Evolutionary conservation across 129 eudicot genomes (phyloP), one percentile per base, ranked within the genome.

Genomic region (Lonicera japonica): DNA sequence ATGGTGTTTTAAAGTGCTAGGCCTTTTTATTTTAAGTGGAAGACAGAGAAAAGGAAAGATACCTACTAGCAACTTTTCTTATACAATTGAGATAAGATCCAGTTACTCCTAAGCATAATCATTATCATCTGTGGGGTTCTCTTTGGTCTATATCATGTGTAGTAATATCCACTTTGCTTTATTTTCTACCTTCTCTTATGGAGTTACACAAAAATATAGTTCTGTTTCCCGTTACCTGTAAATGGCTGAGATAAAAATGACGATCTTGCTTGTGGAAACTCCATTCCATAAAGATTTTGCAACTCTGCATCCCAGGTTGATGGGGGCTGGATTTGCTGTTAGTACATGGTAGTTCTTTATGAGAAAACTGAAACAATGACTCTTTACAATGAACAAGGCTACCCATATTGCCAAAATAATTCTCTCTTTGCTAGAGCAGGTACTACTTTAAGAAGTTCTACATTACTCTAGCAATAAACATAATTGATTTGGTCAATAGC

Each of bases 261-360:
- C 25, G 83, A 79, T 82, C 82, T 79, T 73, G 74, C 90, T 66
- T 79, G 90, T 73, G 81, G 94, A 74, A 77, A 73, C 68, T 91
- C 97, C 78, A 78, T 64, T 38, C 41, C 73, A 66, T 79, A 87
- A 56, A 84, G 81, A 63, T 76, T 88, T 58, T 85, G 95, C 68
- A 85, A 54, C 52, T 87, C 88, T 56, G 78, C 71, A 54, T 92
- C 96, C 98, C 98, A 92, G 16, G 75, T 73, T 36, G 77, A 46
- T 20, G 74, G 56, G 66, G 72, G 82, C 63, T 78, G 88, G 24
- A 91, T 58, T 75, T 87, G 88, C 90, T 84, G 88, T 47, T n/a
- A 56, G 60, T 60, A 60, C 43, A 69, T 20, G 40, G 43, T 40
- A 21, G 36, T 67, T 64, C 48, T 56, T 65, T 23, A 43, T 45